A percentile compares a stretch with the other conserved stretches of the same genome.
Evolutionary conservation across 495 filamentous ascomycete species (phyloP).

Genomic region (Tuber aestivum): DNA sequence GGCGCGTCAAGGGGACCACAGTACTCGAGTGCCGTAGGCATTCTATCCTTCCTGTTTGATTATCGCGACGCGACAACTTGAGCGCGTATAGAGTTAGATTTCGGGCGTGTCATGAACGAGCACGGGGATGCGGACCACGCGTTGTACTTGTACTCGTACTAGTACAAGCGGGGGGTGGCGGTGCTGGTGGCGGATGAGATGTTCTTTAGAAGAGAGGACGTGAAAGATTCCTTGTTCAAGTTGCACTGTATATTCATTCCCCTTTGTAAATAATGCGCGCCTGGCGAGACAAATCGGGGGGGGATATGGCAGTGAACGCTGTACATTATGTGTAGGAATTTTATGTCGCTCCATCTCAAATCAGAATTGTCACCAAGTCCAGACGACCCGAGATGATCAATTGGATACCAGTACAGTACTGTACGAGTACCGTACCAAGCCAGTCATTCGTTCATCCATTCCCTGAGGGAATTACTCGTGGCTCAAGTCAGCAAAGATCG

Average conservation of each 20-base stretch:
- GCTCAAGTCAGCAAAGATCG: too few species aligned
- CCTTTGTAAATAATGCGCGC: background rate
- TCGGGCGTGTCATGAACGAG: background rate
- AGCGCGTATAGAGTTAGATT: background rate
- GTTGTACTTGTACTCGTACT: too few species aligned
- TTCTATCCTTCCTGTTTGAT: background rate
- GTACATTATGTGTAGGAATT: too few species aligned
- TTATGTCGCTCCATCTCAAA: too few species aligned
- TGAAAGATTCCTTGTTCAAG: background rate
- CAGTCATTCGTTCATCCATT: too few species aligned
- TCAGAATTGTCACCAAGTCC: background rate
- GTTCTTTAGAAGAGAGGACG: background rate
- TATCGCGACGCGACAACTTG: background rate
- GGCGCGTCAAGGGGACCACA: background rate
- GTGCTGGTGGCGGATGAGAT: background rate
- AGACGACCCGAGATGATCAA: too few species aligned
- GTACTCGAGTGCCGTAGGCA: background rate
- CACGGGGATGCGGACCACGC: background rate
- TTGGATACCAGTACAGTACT: too few species aligned
- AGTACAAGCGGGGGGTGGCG: background rate
- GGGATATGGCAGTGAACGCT: too few species aligned
- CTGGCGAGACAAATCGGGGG: background rate
- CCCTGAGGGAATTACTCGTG: too few species aligned
- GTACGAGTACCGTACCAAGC: too few species aligned
- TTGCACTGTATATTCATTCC: background rate